Evolutionary conservation across 129 eudicot genomes (phyloP), one percentile per base, ranked within the genome.

Genomic region (sunflower (Helianthus annuus)): DNA sequence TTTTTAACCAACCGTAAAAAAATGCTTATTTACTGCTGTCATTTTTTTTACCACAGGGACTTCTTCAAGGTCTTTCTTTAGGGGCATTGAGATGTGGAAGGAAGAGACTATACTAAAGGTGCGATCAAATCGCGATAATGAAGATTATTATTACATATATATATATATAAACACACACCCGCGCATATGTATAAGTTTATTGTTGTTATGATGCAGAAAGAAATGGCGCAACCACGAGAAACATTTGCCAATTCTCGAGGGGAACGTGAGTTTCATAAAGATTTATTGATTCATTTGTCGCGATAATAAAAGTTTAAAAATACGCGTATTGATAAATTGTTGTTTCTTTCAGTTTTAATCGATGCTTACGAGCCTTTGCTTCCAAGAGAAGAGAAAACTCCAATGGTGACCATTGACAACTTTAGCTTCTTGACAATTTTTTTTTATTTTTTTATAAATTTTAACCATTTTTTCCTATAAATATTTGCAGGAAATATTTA

Each of bases 61-160:
- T 17, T 95, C 99, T 10, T 83, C 97, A 10, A 88, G 99, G 77
- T 95, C 99, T 16, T 95, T 88, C 70, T 82, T 76, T 60, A 90
- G 83, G 88, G 99, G 82, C 27, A 83, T 86, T 74, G 87, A 76
- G 74, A 88, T 95, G 99, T 95, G 99, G 99, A 90, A 90, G 78
- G 97, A 86, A 49, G 99, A 95, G 85, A 77, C 94, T 0, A 27
- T 81, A 17, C 40, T 95, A 75, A 88, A 90, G 83, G 99, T 95
- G 13, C 1, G 70, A 27, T 32, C 10, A 48, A 17, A 57, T 36
- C 17, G 0, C 11, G 6, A 38, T 32, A 5, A 38, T 6, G 15
- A 70, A 55, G 38, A 38, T 42, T 40, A 6, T 53, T 44, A 10
- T 63, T 40, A 10, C 22, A 61, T 10, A 27, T 27, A 27, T 27